Evolutionary conservation across 129 eudicot genomes (phyloP).

Genomic region (Lactuca sativa): DNA sequence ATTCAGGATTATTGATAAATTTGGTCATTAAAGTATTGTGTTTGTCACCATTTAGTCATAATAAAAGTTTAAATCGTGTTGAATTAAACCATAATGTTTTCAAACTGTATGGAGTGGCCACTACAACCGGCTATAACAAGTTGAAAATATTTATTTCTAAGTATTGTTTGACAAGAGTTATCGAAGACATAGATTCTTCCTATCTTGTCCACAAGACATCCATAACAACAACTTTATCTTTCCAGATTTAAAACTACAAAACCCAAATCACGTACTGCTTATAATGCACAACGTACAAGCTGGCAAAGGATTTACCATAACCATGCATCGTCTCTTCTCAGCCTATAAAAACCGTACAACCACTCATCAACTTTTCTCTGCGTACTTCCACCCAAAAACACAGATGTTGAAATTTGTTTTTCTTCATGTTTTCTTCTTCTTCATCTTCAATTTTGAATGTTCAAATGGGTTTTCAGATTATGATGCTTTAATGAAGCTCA

Average conservation of each 20-base stretch:
- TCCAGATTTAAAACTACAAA: neutral
- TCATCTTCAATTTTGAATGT: neutral
- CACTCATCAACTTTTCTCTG: conserved; percentile 23
- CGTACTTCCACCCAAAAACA: conserved; percentile 10
- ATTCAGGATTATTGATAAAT: no score
- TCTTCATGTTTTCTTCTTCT: conserved; percentile 22
- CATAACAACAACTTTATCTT: neutral
- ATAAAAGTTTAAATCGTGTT: no score
- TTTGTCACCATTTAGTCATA: no score
- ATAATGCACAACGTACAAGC: conserved; percentile 12
- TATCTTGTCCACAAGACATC: neutral
- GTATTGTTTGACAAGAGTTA: no score
- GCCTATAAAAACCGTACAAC: conserved; percentile 21
- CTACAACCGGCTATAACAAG: no score
- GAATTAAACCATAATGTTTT: no score
- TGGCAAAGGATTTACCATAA: neutral
- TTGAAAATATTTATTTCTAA: no score
- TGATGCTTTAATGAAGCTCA: conserved; percentile 58
- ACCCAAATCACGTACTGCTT: conserved; percentile 9
- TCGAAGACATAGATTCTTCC: neutral
- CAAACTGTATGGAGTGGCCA: no score
- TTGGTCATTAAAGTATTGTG: no score
- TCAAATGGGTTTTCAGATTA: conserved; percentile 52
- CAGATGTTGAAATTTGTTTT: conserved; percentile 10
- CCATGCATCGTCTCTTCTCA: neutral